Evolutionary conservation across 1,284 basidiomycete species (phyloP).

Genomic region (Ceratorhiza oryzae-sativae): DNA sequence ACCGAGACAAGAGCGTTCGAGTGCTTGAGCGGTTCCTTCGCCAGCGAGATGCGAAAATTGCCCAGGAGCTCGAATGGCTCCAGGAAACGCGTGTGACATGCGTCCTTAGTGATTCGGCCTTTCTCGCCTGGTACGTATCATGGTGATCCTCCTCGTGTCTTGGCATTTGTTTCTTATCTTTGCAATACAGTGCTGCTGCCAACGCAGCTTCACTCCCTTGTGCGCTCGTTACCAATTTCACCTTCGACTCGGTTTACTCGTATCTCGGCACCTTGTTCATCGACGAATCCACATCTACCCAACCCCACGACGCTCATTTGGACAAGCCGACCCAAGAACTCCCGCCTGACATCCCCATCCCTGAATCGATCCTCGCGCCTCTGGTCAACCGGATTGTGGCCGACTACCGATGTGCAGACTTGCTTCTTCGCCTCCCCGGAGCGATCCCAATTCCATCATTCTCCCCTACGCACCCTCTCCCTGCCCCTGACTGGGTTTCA

Average conservation of each 20-base stretch:
- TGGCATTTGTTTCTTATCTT: background rate
- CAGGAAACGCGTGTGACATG: slow-evolving; percentile 59
- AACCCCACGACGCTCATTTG: slow-evolving; percentile 44
- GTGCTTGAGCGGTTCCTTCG: slow-evolving; percentile 66
- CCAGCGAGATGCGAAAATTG: slow-evolving; percentile 62
- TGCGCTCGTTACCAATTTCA: slow-evolving; percentile 77
- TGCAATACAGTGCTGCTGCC: slow-evolving; percentile 65
- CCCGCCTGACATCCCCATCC: slow-evolving; percentile 61
- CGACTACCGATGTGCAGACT: slow-evolving; percentile 75
- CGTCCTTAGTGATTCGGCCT: slow-evolving; percentile 78
- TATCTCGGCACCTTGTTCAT: slow-evolving; percentile 60
- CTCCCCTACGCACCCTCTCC: slow-evolving; percentile 58
- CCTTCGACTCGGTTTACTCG: slow-evolving; percentile 81
- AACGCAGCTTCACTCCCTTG: slow-evolving; percentile 68
- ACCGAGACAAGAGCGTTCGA: slow-evolving; percentile 70
- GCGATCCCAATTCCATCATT: slow-evolving; percentile 79
- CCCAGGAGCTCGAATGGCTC: slow-evolving; percentile 67
- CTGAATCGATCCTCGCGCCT: slow-evolving; percentile 59
- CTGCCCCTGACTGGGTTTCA: slow-evolving; percentile 70
- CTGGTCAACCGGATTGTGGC: slow-evolving; percentile 66
- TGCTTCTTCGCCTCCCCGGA: slow-evolving; percentile 73
- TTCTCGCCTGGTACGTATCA: slow-evolving; percentile 70
- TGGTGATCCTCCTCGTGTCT: background rate
- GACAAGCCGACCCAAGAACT: slow-evolving; percentile 48
- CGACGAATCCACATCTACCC: slow-evolving; percentile 48